Evolutionary conservation across 805 yeast species (phyloP), one percentile per base, ranked within the genome.

Genomic region (Komagataella kurtzmanii): DNA sequence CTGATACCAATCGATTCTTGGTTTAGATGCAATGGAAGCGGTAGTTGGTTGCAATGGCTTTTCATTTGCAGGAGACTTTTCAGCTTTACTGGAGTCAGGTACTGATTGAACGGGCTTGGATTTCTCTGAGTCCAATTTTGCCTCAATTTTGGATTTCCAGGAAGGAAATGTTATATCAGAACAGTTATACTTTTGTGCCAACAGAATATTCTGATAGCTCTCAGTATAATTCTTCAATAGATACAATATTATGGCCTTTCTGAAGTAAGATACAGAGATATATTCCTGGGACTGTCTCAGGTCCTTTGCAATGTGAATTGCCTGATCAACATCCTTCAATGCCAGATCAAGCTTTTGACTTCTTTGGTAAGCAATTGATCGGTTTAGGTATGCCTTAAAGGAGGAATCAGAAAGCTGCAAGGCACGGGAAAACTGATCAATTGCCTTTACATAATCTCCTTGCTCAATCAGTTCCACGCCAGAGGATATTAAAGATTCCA

Each of bases 1-100:
- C 64, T 93, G 97, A 66, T 81, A 91, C 81, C 85, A 85, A 56
- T 85, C 90, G n/a, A 69, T 66, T 58, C 74, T 74, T 44, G 74
- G 64, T 56, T 64, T 61, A 55, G 71, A 59, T 53, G 56, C 14
- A 10, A 10, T 50, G 50, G 47, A 17, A 14, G 30, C 6, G 10
- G 17, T 10, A 5, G n/a, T 5, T 17, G 17, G 17, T 12, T 8
- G n/a, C 18, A 47, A 19, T 17, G 10, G 12, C 19, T 47, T 47
- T 45, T 14, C 44, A 19, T 46, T 21, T 3, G 50, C 12, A 14
- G 50, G 3, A 10, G 3, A 1, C 50, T 14, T 23, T 36, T 19
- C 40, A 21, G 17, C 18, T 4, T 6, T 19, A n/a, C 47, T 18
- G 14, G 50, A 40, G 10, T 10, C 30, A 36, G 36, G 18, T 17